These are phyloP conservation scores for Rhizopogon rudus DNA, from an alignment of 768 basidiomycete species.

Conservation along the genomic window DNA sequence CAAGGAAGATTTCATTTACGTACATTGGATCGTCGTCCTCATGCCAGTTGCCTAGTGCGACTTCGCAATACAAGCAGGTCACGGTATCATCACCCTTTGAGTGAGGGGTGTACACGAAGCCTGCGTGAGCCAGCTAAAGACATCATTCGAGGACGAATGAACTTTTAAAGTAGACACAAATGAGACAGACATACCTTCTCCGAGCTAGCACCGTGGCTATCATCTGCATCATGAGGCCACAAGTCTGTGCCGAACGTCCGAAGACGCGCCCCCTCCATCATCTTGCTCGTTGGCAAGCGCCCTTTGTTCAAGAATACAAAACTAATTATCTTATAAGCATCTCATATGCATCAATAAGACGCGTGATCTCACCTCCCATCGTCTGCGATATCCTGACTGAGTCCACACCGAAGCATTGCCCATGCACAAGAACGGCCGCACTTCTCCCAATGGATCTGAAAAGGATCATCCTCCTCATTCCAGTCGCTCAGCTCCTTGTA, in stretches of 20 bases:
- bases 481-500: slow-evolving; percentile 79
- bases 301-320: slow-evolving; percentile 53
- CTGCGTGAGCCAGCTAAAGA: slow-evolving; percentile 79
- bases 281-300: slow-evolving; percentile 61
- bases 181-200: slow-evolving; percentile 44
- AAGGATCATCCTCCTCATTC: slow-evolving; percentile 83
- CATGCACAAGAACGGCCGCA: slow-evolving; percentile 68
- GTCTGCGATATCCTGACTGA: slow-evolving; percentile 51
- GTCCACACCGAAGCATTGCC: slow-evolving; percentile 75
- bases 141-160: slow-evolving; percentile 4
- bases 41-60: slow-evolving; percentile 84
- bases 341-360: not conserved
- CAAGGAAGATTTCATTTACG: slow-evolving; percentile 23
- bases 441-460: slow-evolving; percentile 74
- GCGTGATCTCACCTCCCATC: slow-evolving; percentile 45
- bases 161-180: not conserved
- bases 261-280: slow-evolving; percentile 69
- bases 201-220: slow-evolving; percentile 65
- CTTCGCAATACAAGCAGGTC: slow-evolving; percentile 81
- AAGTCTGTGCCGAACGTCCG: slow-evolving; percentile 64
- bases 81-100: slow-evolving; percentile 69
- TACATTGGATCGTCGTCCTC: slow-evolving; percentile 83
- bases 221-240: slow-evolving; percentile 72
- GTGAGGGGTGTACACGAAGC: slow-evolving; percentile 78
- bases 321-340: slow-evolving; percentile 29